Conservation (phyloP, 83 land plant species). For the Larix sibirica region DNA sequence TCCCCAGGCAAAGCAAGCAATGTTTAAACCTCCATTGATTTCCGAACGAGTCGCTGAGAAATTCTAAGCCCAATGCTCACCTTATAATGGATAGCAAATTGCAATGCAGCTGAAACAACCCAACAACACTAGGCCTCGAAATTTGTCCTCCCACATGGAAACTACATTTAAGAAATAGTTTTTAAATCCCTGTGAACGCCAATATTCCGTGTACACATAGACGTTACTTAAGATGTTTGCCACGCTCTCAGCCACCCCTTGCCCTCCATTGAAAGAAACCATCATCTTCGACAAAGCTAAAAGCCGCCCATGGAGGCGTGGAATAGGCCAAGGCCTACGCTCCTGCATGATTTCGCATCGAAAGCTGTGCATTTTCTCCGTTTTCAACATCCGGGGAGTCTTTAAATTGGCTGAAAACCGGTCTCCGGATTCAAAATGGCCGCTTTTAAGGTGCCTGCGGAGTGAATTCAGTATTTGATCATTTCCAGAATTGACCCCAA, state of each 20-base stretch:
- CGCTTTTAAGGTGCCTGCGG: too few relatives aligned
- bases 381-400: too few relatives aligned
- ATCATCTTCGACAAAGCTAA: not conserved
- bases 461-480: too few relatives aligned
- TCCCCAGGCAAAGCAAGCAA: not conserved
- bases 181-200: not conserved
- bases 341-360: too few relatives aligned
- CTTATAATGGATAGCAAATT: slow-evolving; percentile 9
- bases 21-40: not conserved
- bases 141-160: slow-evolving; percentile 1
- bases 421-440: too few relatives aligned
- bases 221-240: slow-evolving; percentile 11
- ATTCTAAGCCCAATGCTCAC: not conserved
- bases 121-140: not conserved
- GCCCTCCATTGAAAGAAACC: not conserved
- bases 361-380: too few relatives aligned
- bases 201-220: not conserved
- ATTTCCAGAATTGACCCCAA: too few relatives aligned
- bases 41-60: not conserved
- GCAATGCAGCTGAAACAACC: not conserved
- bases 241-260: not conserved
- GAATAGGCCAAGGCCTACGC: slow-evolving; percentile 14
- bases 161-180: not conserved
- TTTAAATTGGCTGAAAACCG: too few relatives aligned
- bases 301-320: slow-evolving; percentile 11